Evolutionary conservation across 176 grass and related monocot species (phyloP).

Genomic region (Rhipidocladum racemiflorum): DNA sequence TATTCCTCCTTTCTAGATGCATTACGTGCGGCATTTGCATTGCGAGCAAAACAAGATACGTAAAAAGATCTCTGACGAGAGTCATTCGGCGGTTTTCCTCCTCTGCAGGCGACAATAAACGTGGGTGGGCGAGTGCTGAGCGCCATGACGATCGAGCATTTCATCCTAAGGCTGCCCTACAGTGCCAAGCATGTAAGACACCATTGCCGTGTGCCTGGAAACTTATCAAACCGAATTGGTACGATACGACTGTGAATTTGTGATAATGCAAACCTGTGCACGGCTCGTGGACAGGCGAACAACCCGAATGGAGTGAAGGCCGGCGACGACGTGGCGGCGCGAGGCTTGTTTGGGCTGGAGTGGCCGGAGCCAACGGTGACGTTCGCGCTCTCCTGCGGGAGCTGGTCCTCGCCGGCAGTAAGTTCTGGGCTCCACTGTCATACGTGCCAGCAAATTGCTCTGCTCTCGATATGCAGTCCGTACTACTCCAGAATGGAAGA

Average conservation of each 20-base stretch:
- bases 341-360: constrained; percentile 44
- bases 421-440: neutral
- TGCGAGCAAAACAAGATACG: neutral
- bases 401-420: constrained; percentile 79
- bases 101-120: constrained; percentile 60
- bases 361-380: constrained; percentile 72
- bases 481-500: neutral
- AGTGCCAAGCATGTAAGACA: constrained; percentile 55
- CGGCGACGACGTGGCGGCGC: constrained; percentile 31
- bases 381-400: constrained; percentile 71
- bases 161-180: constrained; percentile 68
- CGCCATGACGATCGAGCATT: constrained; percentile 85
- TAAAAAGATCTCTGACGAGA: constrained; percentile 9
- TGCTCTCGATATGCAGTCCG: neutral
- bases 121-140: constrained; percentile 66
- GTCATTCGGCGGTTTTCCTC: neutral
- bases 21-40: neutral
- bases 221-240: neutral
- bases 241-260: neutral
- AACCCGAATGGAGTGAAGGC: constrained; percentile 20
- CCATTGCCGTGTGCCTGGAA: neutral
- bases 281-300: constrained; percentile 27
- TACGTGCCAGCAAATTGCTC: neutral
- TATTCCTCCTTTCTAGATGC: neutral
- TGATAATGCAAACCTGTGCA: neutral